Conservation (phyloP, 2,329 filamentous ascomycete genomes). For the Anisogramma anomala region DNA sequence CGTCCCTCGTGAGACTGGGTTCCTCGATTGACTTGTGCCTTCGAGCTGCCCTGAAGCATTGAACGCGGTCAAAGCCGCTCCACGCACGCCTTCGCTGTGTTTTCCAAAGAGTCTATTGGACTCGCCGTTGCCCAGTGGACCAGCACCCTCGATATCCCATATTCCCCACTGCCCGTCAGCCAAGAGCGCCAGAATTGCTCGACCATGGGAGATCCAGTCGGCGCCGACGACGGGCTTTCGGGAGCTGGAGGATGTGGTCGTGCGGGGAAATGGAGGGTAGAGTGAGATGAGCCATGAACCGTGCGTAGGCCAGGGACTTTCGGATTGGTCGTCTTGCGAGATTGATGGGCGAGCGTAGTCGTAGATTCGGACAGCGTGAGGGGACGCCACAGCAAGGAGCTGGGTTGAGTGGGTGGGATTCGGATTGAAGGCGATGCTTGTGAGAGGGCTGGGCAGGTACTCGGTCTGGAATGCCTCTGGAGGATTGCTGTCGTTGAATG, state of each 20-base stretch:
- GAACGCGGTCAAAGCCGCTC: slow-evolving; percentile 48
- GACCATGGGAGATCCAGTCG: slow-evolving; percentile 49
- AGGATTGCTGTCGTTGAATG: slow-evolving; percentile 22
- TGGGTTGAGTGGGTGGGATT: slow-evolving; percentile 38
- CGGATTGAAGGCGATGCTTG: slow-evolving; percentile 49
- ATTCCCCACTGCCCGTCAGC: slow-evolving; percentile 57
- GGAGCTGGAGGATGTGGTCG: slow-evolving; percentile 28
- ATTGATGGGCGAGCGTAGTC: slow-evolving; percentile 46
- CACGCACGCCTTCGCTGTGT: slow-evolving; percentile 40
- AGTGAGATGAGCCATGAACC: slow-evolving; percentile 55
- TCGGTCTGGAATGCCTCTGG: slow-evolving; percentile 49
- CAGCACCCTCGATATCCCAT: slow-evolving; percentile 52
- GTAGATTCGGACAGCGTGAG: slow-evolving; percentile 49
- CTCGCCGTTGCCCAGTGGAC: slow-evolving; percentile 27
- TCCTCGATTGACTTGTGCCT: slow-evolving; percentile 44
- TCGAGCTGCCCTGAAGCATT: slow-evolving; percentile 49
- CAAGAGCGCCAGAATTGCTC: slow-evolving; percentile 46
- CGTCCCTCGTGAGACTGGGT: slow-evolving; percentile 27
- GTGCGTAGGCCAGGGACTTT: slow-evolving; percentile 41
- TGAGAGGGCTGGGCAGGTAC: slow-evolving; percentile 42
- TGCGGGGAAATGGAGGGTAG: slow-evolving; percentile 43
- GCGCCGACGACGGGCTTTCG: slow-evolving; percentile 52
- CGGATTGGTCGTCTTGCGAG: slow-evolving; percentile 37
- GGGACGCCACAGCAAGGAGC: slow-evolving; percentile 43
- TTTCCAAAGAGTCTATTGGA: slow-evolving; percentile 36